These are phyloP conservation scores for Purpureocillium takamizusanense DNA, from an alignment of 2,329 filamentous ascomycete genomes.

Conservation along the genomic window DNA sequence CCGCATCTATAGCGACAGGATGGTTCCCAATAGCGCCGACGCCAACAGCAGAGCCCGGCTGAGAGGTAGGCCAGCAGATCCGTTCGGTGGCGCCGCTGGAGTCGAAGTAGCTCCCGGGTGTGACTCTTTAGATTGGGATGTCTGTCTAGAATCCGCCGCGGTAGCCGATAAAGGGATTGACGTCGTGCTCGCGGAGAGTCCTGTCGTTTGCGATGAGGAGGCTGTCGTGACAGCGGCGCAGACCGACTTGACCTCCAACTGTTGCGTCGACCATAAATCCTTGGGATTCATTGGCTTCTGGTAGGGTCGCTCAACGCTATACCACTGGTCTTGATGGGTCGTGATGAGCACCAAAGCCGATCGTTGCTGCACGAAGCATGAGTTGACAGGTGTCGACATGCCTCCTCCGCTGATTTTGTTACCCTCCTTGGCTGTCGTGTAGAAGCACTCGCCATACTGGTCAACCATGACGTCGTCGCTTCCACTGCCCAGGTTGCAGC, in stretches of 20 bases:
- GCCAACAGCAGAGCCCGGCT: neutral
- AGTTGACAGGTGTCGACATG: neutral
- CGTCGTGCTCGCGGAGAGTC: neutral
- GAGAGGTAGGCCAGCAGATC: neutral
- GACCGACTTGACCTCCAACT: neutral
- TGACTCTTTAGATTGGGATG: neutral
- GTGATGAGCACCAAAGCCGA: neutral
- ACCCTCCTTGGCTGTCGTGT: neutral
- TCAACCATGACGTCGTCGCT: neutral
- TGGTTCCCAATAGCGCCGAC: neutral
- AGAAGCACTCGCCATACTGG: neutral
- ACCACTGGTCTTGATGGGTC: neutral
- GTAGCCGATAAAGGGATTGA: neutral
- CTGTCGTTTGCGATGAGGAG: no score
- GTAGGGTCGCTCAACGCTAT: neutral
- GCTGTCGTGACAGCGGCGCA: neutral
- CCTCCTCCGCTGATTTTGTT: neutral
- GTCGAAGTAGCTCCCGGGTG: neutral
- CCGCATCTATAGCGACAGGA: neutral
- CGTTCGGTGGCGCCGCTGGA: neutral
- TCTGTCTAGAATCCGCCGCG: neutral
- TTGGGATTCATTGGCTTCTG: neutral
- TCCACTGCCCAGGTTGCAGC: slow-evolving; percentile 5
- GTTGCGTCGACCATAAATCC: neutral
- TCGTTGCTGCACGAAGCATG: neutral